Base-by-base conservation (phyloP, 2,329 filamentous ascomycete genomes). In the Alternaria ethzedia region DNA sequence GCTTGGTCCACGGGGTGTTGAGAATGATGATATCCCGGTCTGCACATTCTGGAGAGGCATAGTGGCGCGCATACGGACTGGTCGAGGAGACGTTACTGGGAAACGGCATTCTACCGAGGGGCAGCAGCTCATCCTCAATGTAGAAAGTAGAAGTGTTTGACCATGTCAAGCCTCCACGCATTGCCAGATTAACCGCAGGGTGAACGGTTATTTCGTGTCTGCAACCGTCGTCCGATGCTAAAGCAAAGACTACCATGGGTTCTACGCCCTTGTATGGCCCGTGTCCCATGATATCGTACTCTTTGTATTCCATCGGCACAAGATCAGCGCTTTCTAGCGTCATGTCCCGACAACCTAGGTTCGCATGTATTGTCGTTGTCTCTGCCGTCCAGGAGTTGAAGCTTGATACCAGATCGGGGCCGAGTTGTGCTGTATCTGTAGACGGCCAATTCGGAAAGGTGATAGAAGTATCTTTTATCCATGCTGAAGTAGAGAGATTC, bases 361-460 rank as follows among this genome's bases (percentile, higher is more conserved):
- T 13, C 12, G 49, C 26, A 52, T 52, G 20, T 5, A 52, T 20
- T n/a, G 25, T 36, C n/a, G 44, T 46, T 46, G 44, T 46, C 44
- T 46, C 44, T 46, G 21, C 44, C 17, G 44, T 46, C 44, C 44
- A 46, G 12, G 44, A 46, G 21, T 46, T 8, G 32, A 32, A 51
- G 3, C 51, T 13, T 9, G 68, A 69, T 3, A 26, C 8, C 3
- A 69, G 17, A 23, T 59, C 43, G 11, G 63, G 57, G 10, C 57
- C 63, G 8, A 69, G 23, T 36, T 71, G 69, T n/a, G 36, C 30
- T 28, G 26, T 6, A 43, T 63, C 67, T 13, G 65, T 55, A 3
- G 63, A 47, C 17, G 67, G 64, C 70, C 70, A 72, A 12, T 70
- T 66, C 1, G 68, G 68, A 10, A 70, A 50, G 1, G 59, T 61